phyloP scores from a whole-genome alignment of 2,329 filamentous ascomycete genomes.

The Nigrograna mackinnonii region DNA sequence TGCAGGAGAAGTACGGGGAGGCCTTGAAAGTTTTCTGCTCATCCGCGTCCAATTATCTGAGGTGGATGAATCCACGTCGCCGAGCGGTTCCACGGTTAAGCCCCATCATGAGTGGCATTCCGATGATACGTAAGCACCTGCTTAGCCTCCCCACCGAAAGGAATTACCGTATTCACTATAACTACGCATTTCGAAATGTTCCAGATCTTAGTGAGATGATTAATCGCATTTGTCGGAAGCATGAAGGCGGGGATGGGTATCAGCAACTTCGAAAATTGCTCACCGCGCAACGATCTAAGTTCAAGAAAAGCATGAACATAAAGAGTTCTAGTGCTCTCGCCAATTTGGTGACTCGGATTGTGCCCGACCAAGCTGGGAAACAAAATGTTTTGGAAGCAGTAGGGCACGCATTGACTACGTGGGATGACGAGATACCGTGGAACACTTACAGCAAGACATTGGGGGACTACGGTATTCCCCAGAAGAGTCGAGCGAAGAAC shows the following conservation, averaged over 20 bases:
- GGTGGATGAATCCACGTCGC: slow-evolving; percentile 6
- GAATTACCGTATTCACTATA: slow-evolving; percentile 7
- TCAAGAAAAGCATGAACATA: not conserved
- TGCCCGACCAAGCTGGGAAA: not conserved
- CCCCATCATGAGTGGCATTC: slow-evolving; percentile 11
- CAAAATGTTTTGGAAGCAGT: not conserved
- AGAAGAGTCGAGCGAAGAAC: not conserved
- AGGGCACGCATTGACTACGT: not conserved
- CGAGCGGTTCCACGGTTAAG: not conserved
- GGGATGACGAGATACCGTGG: slow-evolving; percentile 2
- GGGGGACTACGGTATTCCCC: slow-evolving; percentile 6
- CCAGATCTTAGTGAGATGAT: slow-evolving; percentile 4
- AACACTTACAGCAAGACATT: slow-evolving; percentile 11
- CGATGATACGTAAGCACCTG: slow-evolving; percentile 3
- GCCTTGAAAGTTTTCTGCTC: too few species aligned
- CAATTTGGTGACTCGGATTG: not conserved
- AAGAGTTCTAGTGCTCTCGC: slow-evolving; percentile 1
- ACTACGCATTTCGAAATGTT: not conserved
- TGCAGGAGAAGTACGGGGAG: too few species aligned
- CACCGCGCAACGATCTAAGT: not conserved
- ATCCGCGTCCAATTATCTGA: slow-evolving; percentile 4
- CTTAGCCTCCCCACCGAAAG: slow-evolving; percentile 3
- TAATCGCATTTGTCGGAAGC: slow-evolving; percentile 3
- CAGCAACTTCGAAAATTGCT: slow-evolving; percentile 3
- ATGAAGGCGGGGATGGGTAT: slow-evolving; percentile 7